phyloP scores from a whole-genome alignment of 176 grass and related monocot species.

The Hyparrhenia diplandra region DNA sequence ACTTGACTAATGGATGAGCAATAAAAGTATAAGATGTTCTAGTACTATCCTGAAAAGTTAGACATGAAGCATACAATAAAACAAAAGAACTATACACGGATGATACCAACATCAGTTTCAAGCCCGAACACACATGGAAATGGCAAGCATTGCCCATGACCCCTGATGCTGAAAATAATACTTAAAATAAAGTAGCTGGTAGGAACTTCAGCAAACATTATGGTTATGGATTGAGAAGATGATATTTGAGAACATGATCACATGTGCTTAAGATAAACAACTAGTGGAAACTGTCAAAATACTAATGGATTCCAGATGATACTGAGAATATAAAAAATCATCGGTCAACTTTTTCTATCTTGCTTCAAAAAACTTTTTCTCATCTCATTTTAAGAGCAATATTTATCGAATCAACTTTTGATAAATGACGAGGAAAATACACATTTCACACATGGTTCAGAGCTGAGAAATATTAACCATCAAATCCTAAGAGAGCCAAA shows the following conservation, averaged over 20 bases:
- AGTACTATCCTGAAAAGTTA: not conserved
- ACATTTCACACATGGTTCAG: not conserved
- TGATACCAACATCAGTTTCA: not conserved
- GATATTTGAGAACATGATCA: not conserved
- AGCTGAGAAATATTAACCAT: constrained; percentile 13
- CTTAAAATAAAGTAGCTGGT: not conserved
- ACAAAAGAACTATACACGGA: not conserved
- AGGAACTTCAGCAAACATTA: constrained; percentile 9
- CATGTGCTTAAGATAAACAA: constrained; percentile 9
- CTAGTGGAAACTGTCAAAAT: constrained; percentile 5
- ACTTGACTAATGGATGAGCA: not conserved
- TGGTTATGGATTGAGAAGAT: constrained; percentile 11
- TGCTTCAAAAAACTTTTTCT: too few species aligned
- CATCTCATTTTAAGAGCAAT: not conserved
- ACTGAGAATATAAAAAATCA: not conserved
- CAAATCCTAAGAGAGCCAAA: constrained; percentile 1
- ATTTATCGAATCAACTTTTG: not conserved
- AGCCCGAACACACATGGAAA: not conserved
- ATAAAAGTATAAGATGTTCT: not conserved
- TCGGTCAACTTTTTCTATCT: not conserved
- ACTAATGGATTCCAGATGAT: constrained; percentile 17
- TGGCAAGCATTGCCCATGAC: not conserved
- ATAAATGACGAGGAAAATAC: not conserved
- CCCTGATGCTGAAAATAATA: not conserved
- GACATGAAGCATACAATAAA: not conserved